Conservation (phyloP, 2,329 filamentous ascomycete genomes). For the Aspergillus ochraceoroseus region DNA sequence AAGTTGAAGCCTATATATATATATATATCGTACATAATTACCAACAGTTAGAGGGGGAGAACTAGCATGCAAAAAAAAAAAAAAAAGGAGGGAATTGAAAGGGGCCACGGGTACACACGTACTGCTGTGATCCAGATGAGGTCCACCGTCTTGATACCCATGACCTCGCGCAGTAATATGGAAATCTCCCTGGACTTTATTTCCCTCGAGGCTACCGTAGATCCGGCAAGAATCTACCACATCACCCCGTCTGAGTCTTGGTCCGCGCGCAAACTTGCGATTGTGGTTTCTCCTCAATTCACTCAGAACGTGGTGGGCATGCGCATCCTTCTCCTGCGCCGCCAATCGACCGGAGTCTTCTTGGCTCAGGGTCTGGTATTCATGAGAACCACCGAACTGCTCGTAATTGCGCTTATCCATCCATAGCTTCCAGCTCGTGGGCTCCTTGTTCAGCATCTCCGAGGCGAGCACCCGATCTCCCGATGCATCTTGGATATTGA, state of each 20-base stretch:
- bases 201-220: conserved; percentile 82
- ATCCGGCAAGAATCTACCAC: conserved; percentile 75
- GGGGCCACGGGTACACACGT: conserved; percentile 37
- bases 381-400: conserved; percentile 56
- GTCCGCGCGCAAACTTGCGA: conserved; percentile 67
- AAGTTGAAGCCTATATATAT: conserved; percentile 86
- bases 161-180: conserved; percentile 94
- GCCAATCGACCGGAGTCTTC: conserved; percentile 54
- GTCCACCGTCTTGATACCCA: conserved; percentile 78
- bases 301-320: conserved; percentile 85
- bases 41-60: too few relatives aligned
- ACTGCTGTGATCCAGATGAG: conserved; percentile 78
- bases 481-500: conserved; percentile 94
- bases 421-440: conserved; percentile 80
- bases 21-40: too few relatives aligned
- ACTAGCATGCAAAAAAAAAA: not conserved
- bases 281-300: conserved; percentile 63
- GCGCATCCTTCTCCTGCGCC: conserved; percentile 63
- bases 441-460: conserved; percentile 65
- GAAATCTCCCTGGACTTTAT: conserved; percentile 97
- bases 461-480: conserved; percentile 87
- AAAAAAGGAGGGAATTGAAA: not conserved
- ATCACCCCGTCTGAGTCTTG: conserved; percentile 54
- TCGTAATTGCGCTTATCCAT: conserved; percentile 59
- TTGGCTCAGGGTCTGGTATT: conserved; percentile 53